Evolutionary conservation across 495 filamentous ascomycete species (phyloP), one percentile per base, ranked within the genome.

Genomic region (Annulohypoxylon moriforme): DNA sequence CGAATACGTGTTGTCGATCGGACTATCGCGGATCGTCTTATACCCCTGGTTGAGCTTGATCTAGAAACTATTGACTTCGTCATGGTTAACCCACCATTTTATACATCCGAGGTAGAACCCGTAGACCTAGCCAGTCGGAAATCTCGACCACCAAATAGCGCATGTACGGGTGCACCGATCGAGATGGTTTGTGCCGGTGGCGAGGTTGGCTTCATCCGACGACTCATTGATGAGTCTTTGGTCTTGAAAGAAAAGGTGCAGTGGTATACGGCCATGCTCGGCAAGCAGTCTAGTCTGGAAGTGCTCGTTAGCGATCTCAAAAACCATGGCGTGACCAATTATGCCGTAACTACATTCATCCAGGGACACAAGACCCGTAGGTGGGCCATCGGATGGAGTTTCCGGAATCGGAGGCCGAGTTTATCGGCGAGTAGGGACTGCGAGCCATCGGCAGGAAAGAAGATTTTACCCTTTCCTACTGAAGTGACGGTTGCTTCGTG

Each of bases 31-130:
- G 87, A 85, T 56, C 59, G 81, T 0, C 82, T 98, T 1, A 84
- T 98, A 8, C 89, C 93, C 0, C 77, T 88, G 3, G 81, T 87
- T 29, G 80, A 82, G 0, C 75, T 92, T 1, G 81, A 79, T 3
- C 57, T 89, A n/a, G 80, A 87, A 42, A 81, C 76, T 4, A 84
- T 97, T 36, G 92, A 97, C 77, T 98, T 98, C 75, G 90, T 88
- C 50, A 97, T 98, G 89, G 94, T 90, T 79, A 99, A 99, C 72
- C 96, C 96, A 1, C 96, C 96, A 0, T 99, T 99, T 81, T 98
- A 97, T 81, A 73, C 85, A 20, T 94, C 93, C 3, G 82, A 85
- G 16, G 78, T 85, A 11, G 92, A 96, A 36, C 88, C 97, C 79
- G 65, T 86, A 0, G 80, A 82, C 9, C 89, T 90, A 0, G 91